Evolutionary conservation across 2,329 filamentous ascomycete genomes (phyloP).

Genomic region (Fusarium sp.): DNA sequence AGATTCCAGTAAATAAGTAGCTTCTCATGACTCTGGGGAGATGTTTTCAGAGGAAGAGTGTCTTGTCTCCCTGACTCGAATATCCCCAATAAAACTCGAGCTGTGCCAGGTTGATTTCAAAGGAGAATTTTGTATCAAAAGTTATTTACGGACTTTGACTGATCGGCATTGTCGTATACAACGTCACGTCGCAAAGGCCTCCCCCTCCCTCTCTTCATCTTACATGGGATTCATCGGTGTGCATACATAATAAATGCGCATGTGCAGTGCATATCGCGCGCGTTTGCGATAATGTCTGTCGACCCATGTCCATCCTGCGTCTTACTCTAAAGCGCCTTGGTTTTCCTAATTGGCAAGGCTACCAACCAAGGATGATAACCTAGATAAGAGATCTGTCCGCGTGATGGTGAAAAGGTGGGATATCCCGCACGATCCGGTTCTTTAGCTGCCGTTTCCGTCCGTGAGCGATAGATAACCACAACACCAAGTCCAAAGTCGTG

Average conservation of each 20-base stretch:
- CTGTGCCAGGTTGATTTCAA: not conserved
- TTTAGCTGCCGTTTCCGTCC: slow-evolving; percentile 34
- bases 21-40: not conserved
- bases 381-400: slow-evolving; percentile 40
- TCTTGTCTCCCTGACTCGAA: not conserved
- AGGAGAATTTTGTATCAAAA: not conserved
- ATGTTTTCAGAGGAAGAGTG: too few species aligned
- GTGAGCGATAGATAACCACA: slow-evolving; percentile 18
- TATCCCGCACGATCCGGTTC: slow-evolving; percentile 23
- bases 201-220: not conserved
- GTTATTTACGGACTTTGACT: too few species aligned
- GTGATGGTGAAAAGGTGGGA: slow-evolving; percentile 35
- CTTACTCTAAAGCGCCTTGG: not conserved
- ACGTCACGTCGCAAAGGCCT: not conserved
- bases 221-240: too few species aligned
- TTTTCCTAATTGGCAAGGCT: not conserved
- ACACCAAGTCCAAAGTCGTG: slow-evolving; percentile 29
- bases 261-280: slow-evolving; percentile 1
- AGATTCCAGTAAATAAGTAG: not conserved
- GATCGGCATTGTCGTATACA: not conserved
- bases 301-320: slow-evolving; percentile 9
- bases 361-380: slow-evolving; percentile 4
- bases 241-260: not conserved
- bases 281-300: slow-evolving; percentile 7
- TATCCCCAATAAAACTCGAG: not conserved